Base-by-base conservation (phyloP, 495 filamentous ascomycete genomes). In the Parathielavia appendiculata region DNA sequence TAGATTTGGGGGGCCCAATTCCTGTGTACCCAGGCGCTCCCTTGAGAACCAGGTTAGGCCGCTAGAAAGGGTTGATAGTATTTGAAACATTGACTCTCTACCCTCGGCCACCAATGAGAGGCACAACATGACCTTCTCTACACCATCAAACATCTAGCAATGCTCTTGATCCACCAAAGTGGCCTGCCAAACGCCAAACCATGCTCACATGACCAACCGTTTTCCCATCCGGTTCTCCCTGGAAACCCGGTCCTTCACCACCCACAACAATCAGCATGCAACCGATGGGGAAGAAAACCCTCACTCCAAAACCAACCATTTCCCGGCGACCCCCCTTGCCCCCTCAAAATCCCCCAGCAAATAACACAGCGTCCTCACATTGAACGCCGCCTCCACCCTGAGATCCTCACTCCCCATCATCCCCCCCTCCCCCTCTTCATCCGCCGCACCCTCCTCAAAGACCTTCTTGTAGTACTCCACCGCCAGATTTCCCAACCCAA, bases 401-500 rank as follows among this genome's bases (percentile, higher is more conserved):
- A 92, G 81, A 62, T 89, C 80, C 59, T 90, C 87, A 16, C 69
- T 67, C 14, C 60, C 54, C 26, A 50, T 47, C 22, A 32, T 16
- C 30, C 35, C 43, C 6, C 40, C 58, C 39, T 17, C 32, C 13
- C 22, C 16, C 34, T 56, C 44, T 9, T 35, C 46, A 9, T 23
- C 46, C n/a, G 9, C 54, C 40, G 3, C 47, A 4, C 36, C 64
- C 51, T 71, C 70, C 11, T 58, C 63, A 50, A 73, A 40, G 30
- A 73, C 70, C 65, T 61, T 61, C 58, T 84, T 71, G 67, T 97
- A 98, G 51, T 82, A 89, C 34, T 85, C 81, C 16, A 89, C 74
- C 3, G 93, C 92, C 14, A 96, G 68, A 67, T 92, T 87, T 14
- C 78, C 75, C 35, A 97, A 70, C 1, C 92, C 91, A 10, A 97